Evolutionary conservation across 768 basidiomycete species (phyloP), one percentile per base, ranked within the genome.

Genomic region (Amanita phalloides): DNA sequence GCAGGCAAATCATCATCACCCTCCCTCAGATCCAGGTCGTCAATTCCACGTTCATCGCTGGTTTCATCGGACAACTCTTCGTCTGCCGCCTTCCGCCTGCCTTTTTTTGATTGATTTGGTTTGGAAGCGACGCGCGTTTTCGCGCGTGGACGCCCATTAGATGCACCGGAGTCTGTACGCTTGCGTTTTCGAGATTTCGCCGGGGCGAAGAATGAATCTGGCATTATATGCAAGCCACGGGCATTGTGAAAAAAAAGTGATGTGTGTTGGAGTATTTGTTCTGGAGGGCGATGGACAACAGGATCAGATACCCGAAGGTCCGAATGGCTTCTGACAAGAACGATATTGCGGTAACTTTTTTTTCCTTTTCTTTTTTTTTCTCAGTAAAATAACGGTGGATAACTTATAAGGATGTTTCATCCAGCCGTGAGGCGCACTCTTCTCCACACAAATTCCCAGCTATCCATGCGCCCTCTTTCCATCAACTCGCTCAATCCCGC

Each of bases 201-300:
- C 13, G 72, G 71, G 28, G 81, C 71, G 69, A 93, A 92, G 71
- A 93, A 93, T 10, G 85, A 68, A 74, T 91, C 89, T 30, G 86
- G 84, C 89, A 92, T 91, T 38, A 51, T 32, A 41, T 39, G 36
- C 36, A 35, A 25, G 33, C 6, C 9, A 6, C 9, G 1, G 6
- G 4, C 30, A 43, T 33, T 6, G 32, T 13, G 35, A 35, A 32
- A 51, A 45, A 51, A 51, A 45, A n/a, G 37, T 9, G 38, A 20
- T 51, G 11, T 30, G 38, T 51, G 23, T 21, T 21, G 25, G 26
- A 10, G 21, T 28, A 49, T 32, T 49, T 23, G 35, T 30, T 32
- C 11, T 13, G 7, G 38, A 35, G 17, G 39, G 30, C n/a, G 30
- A 49, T 53, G 39, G 26, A 49, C 17, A 33, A 21, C 36, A 48